Percentiles rank a stretch among this genome's conserved stretches.
Conservation (phyloP, 805 yeast species). For the Lipomyces starkeyi region DNA sequence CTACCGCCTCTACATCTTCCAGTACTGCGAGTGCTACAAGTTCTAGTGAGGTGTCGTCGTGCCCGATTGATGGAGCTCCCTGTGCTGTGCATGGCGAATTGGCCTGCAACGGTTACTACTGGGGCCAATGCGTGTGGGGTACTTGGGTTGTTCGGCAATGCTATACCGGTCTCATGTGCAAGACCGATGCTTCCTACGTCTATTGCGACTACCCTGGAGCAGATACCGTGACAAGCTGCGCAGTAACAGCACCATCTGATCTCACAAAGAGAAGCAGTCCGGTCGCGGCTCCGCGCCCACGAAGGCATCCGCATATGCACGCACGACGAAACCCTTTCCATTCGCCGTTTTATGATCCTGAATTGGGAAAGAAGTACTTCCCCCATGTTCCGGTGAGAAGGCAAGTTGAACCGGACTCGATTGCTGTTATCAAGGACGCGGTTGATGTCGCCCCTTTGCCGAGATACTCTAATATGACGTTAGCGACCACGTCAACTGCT, state of each 20-base stretch:
- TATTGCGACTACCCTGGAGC: conserved; percentile 43
- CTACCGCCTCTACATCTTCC: conserved; percentile 13
- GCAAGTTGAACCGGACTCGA: background rate
- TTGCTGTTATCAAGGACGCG: conserved; percentile 11
- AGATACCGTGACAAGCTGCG: conserved; percentile 45
- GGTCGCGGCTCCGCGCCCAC: background rate
- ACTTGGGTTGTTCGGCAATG: conserved; percentile 44
- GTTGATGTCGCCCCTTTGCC: conserved; percentile 1
- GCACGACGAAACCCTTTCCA: conserved; percentile 53
- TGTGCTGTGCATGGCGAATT: conserved; percentile 42
- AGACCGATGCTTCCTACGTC: conserved; percentile 34
- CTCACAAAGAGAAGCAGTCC: background rate
- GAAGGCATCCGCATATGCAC: conserved; percentile 1
- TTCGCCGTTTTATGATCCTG: conserved; percentile 21
- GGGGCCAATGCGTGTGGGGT: conserved; percentile 42
- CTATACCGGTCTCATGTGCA: conserved; percentile 44
- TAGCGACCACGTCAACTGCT: background rate
- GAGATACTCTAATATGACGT: background rate
- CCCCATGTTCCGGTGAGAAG: conserved; percentile 33
- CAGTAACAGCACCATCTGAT: conserved; percentile 41
- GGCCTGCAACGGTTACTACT: conserved; percentile 41
- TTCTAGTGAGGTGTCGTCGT: conserved; percentile 6
- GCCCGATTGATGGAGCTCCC: conserved; percentile 37
- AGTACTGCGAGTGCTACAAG: conserved; percentile 9
- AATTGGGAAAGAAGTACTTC: conserved; percentile 22